Conservation (phyloP, 352 stramenopile species). For the Paralagenidium karlingii region DNA sequence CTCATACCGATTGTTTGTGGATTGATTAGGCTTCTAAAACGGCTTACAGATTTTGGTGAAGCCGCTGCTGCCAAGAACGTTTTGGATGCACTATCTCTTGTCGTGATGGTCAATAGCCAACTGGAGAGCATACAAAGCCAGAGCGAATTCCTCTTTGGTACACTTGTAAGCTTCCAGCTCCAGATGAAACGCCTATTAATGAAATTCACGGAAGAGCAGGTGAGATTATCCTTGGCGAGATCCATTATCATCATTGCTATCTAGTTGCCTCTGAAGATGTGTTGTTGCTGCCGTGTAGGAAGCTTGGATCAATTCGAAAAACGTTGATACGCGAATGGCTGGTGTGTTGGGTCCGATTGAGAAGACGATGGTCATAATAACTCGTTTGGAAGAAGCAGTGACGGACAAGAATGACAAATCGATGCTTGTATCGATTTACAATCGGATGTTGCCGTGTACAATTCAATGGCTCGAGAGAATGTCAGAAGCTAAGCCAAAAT, state of each 20-base stretch:
- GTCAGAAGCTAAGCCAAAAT: constrained; percentile 52
- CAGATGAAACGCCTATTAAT: constrained; percentile 68
- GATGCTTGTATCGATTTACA: constrained; percentile 48
- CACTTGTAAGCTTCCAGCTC: constrained; percentile 63
- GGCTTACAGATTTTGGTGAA: constrained; percentile 57
- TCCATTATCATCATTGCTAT: background rate
- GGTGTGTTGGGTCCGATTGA: constrained; percentile 48
- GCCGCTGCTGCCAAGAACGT: constrained; percentile 38
- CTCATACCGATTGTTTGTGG: background rate
- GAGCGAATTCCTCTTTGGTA: constrained; percentile 54
- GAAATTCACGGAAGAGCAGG: constrained; percentile 67
- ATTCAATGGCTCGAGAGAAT: constrained; percentile 64
- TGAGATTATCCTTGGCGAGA: background rate
- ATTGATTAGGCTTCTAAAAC: constrained; percentile 29
- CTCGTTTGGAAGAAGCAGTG: constrained; percentile 44
- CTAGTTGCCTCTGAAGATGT: background rate
- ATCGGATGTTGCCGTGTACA: constrained; percentile 40
- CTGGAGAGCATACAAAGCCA: constrained; percentile 25
- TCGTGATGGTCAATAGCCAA: constrained; percentile 33
- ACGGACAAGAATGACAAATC: constrained; percentile 38
- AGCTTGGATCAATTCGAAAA: constrained; percentile 46
- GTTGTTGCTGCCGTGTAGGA: constrained; percentile 14
- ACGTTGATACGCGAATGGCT: constrained; percentile 57
- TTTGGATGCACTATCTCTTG: constrained; percentile 42
- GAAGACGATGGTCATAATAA: constrained; percentile 58